Evolutionary conservation across 2,329 filamentous ascomycete species (phyloP).

Genomic region (Cladorrhinum sp.): DNA sequence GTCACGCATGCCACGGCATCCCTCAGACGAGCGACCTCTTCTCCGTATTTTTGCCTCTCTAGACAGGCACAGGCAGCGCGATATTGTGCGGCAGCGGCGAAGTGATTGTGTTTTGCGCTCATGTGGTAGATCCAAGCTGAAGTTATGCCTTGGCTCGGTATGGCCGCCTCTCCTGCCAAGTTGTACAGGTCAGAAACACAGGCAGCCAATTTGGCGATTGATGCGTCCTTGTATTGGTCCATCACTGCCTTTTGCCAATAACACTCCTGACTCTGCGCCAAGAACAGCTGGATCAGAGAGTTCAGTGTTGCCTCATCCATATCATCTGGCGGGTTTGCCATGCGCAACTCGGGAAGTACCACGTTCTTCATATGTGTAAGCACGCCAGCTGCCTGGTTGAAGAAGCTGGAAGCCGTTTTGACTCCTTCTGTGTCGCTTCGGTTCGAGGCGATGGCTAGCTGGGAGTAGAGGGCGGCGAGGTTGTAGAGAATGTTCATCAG

Average conservation of each 20-base stretch:
- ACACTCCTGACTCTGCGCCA: slow-evolving; percentile 94
- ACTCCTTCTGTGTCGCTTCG: slow-evolving; percentile 76
- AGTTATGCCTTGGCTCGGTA: slow-evolving; percentile 85
- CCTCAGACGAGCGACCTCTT: slow-evolving; percentile 82
- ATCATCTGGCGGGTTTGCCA: slow-evolving; percentile 82
- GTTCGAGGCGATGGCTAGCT: slow-evolving; percentile 80
- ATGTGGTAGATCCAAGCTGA: slow-evolving; percentile 98
- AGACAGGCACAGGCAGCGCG: slow-evolving; percentile 85
- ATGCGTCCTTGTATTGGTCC: slow-evolving; percentile 87
- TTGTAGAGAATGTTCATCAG: slow-evolving; percentile 92
- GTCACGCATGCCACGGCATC: slow-evolving; percentile 81
- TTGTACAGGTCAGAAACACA: slow-evolving; percentile 89
- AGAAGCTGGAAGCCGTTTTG: slow-evolving; percentile 85
- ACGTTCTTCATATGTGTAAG: slow-evolving; percentile 72
- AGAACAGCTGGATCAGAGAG: slow-evolving; percentile 75
- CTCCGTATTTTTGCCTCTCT: slow-evolving; percentile 91
- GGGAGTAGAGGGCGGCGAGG: slow-evolving; percentile 87
- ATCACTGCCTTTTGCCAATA: slow-evolving; percentile 98
- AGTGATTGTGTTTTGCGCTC: slow-evolving; percentile 95
- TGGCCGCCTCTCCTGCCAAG: slow-evolving; percentile 76
- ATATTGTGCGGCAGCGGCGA: slow-evolving; percentile 92
- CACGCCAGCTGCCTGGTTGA: slow-evolving; percentile 82
- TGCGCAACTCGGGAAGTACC: slow-evolving; percentile 78
- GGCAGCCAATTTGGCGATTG: slow-evolving; percentile 86
- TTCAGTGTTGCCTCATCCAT: slow-evolving; percentile 90